A percentile compares a stretch with the other conserved stretches of the same genome.
Evolutionary conservation across 139 green algal genomes (phyloP).

Genomic region (Auxenochlorella protothecoides): DNA sequence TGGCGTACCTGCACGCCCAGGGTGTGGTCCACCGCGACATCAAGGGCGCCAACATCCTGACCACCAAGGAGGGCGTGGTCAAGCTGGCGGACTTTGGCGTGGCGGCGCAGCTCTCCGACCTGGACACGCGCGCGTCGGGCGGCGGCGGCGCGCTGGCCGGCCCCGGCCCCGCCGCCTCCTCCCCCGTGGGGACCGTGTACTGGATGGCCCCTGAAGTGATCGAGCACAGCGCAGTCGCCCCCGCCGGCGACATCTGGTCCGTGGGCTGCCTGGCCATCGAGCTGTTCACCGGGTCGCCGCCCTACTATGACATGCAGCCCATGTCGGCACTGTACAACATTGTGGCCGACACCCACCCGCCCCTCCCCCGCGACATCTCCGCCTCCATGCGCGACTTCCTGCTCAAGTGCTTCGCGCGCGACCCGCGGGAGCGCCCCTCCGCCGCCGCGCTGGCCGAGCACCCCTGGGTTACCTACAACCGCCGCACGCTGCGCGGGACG

Average conservation of each 20-base stretch:
- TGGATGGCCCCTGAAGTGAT: conserved; percentile 97
- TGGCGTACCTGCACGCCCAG: conserved; percentile 88
- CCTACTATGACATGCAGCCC: conserved; percentile 91
- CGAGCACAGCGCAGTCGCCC: conserved; percentile 81
- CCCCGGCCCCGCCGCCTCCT: not conserved
- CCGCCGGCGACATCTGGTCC: conserved; percentile 88
- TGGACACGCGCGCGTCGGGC: not conserved
- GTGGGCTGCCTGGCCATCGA: conserved; percentile 92
- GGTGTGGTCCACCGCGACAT: conserved; percentile 93
- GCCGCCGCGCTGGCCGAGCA: conserved; percentile 74
- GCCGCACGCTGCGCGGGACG: conserved; percentile 50
- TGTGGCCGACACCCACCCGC: conserved; percentile 75
- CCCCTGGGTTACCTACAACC: conserved; percentile 69
- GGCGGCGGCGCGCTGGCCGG: not conserved
- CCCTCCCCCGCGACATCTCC: conserved; percentile 68
- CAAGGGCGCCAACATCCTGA: conserved; percentile 93
- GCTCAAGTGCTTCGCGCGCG: conserved; percentile 81
- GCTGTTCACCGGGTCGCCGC: conserved; percentile 84
- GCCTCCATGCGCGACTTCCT: conserved; percentile 75
- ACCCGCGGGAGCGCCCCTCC: conserved; percentile 59
- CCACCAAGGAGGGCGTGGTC: conserved; percentile 83
- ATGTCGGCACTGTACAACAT: conserved; percentile 92
- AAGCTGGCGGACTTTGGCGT: conserved; percentile 98
- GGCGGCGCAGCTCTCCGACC: conserved; percentile 70
- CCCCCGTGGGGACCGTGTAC: conserved; percentile 81